Evolutionary conservation across 805 yeast genomes (phyloP).

Genomic region (Candida sonorensis): DNA sequence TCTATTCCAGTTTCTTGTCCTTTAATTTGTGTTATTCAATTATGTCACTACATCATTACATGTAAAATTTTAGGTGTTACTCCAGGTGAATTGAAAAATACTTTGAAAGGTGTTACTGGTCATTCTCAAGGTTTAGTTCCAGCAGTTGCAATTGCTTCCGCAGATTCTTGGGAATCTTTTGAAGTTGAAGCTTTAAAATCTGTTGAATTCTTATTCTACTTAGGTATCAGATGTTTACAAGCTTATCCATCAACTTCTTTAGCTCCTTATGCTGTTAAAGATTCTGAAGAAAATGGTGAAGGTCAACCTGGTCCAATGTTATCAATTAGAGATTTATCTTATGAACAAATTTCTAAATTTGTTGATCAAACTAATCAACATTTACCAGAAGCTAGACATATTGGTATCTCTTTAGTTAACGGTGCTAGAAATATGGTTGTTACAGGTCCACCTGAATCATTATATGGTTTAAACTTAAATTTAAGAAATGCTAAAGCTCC

Average conservation of each 20-base stretch:
- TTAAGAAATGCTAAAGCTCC: slow-evolving; percentile 94
- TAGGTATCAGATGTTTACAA: slow-evolving; percentile 87
- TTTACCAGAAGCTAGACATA: slow-evolving; percentile 85
- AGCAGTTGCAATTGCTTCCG: slow-evolving; percentile 81
- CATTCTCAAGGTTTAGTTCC: slow-evolving; percentile 91
- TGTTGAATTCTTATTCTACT: slow-evolving; percentile 78
- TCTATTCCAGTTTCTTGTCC: slow-evolving; percentile 95
- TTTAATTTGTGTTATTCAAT: slow-evolving; percentile 91
- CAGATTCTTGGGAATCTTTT: slow-evolving; percentile 83
- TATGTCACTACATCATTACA: slow-evolving; percentile 87
- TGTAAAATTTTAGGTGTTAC: slow-evolving; percentile 76
- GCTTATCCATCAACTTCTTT: slow-evolving; percentile 89
- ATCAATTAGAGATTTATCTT: slow-evolving; percentile 81
- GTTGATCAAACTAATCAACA: slow-evolving; percentile 88
- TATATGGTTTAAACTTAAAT: slow-evolving; percentile 89
- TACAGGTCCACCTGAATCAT: slow-evolving; percentile 96
- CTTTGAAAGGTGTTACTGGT: slow-evolving; percentile 74
- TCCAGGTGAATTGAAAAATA: slow-evolving; percentile 79
- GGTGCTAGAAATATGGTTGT: slow-evolving; percentile 96
- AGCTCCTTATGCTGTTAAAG: slow-evolving; percentile 89
- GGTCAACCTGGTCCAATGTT: slow-evolving; percentile 98
- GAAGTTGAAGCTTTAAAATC: slow-evolving; percentile 67
- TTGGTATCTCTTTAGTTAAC: slow-evolving; percentile 83
- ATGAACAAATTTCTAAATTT: slow-evolving; percentile 68
- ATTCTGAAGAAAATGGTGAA: slow-evolving; percentile 88